Conservation (phyloP, 139 green algal genomes). For the Astrephomene gubernaculifera region DNA sequence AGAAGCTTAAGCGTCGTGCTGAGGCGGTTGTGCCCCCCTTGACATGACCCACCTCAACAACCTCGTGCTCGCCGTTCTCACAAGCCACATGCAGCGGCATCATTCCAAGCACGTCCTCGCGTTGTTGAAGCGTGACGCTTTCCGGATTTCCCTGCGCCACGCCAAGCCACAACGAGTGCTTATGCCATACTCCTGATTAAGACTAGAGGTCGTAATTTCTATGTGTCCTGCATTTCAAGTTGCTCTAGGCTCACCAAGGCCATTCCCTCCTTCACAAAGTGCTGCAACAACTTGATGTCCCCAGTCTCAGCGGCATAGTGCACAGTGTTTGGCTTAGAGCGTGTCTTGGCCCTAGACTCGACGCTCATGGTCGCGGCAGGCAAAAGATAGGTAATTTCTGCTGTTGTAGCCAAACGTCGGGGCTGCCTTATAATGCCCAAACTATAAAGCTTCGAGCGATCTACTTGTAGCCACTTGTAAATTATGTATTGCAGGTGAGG, state of each 20-base stretch:
- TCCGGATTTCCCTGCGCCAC: slow-evolving; percentile 29
- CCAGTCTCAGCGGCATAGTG: slow-evolving; percentile 43
- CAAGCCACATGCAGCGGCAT: slow-evolving; percentile 57
- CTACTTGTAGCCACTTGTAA: no score
- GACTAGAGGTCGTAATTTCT: neutral
- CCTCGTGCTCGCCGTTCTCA: slow-evolving; percentile 48
- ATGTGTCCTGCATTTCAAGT: neutral
- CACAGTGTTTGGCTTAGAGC: slow-evolving; percentile 37
- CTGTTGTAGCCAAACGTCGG: neutral
- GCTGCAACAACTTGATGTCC: slow-evolving; percentile 39
- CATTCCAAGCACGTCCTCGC: slow-evolving; percentile 54
- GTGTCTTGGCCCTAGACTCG: slow-evolving; percentile 29
- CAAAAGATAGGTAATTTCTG: no score
- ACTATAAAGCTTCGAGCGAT: no score
- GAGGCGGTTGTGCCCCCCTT: no score
- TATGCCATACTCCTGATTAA: no score
- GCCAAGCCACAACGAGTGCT: no score
- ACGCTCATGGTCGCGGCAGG: slow-evolving; percentile 1
- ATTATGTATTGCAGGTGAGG: no score
- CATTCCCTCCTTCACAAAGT: slow-evolving; percentile 45
- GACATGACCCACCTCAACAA: slow-evolving; percentile 41
- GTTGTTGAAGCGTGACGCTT: slow-evolving; percentile 42
- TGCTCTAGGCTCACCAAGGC: neutral
- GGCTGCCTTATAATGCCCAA: no score
- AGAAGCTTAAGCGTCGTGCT: no score